Percentiles rank a stretch among this genome's conserved stretches.
These are phyloP conservation scores for Globisporangium rhizosaccharum DNA, from an alignment of 352 stramenopile species.

Conservation along the genomic window DNA sequence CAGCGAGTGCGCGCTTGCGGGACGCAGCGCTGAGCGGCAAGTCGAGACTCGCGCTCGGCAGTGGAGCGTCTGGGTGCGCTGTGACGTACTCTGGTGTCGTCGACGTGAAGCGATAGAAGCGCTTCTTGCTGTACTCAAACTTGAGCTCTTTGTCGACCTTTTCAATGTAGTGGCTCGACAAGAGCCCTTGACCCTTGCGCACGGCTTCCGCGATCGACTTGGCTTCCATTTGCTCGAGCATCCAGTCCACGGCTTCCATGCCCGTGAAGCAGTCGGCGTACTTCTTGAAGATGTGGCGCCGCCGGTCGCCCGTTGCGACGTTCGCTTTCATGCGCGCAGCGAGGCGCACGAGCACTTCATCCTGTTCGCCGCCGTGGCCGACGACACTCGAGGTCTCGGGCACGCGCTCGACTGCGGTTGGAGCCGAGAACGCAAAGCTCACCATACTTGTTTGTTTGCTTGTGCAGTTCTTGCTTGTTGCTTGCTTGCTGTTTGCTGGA, in stretches of 20 bases:
- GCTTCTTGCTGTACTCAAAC: constrained; percentile 82
- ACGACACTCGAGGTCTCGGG: constrained; percentile 31
- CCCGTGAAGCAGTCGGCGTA: constrained; percentile 80
- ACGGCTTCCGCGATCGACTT: constrained; percentile 74
- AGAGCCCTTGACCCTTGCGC: constrained; percentile 69
- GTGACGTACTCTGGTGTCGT: constrained; percentile 71
- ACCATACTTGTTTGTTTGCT: constrained; percentile 2
- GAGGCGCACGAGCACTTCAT: constrained; percentile 62
- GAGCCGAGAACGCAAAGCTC: constrained; percentile 16
- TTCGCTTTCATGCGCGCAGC: constrained; percentile 79
- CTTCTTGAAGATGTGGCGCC: constrained; percentile 76
- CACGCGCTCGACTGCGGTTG: constrained; percentile 38
- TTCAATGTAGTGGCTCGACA: constrained; percentile 66
- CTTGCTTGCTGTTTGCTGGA: too few relatives aligned
- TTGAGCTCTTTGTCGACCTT: constrained; percentile 81
- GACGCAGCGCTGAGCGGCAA: constrained; percentile 57
- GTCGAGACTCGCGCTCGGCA: constrained; percentile 56
- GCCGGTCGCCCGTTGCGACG: constrained; percentile 63
- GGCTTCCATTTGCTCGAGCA: constrained; percentile 83
- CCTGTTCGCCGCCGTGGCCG: constrained; percentile 34
- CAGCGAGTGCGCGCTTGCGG: constrained; percentile 50
- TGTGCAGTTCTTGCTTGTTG: too few relatives aligned
- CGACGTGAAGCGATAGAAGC: constrained; percentile 75
- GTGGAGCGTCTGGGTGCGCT: constrained; percentile 23
- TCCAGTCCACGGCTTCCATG: constrained; percentile 84